Percentiles rank a stretch among this genome's conserved stretches.
phyloP scores from a whole-genome alignment of 805 yeast species.

The Nakazawaea laoshanensis region DNA sequence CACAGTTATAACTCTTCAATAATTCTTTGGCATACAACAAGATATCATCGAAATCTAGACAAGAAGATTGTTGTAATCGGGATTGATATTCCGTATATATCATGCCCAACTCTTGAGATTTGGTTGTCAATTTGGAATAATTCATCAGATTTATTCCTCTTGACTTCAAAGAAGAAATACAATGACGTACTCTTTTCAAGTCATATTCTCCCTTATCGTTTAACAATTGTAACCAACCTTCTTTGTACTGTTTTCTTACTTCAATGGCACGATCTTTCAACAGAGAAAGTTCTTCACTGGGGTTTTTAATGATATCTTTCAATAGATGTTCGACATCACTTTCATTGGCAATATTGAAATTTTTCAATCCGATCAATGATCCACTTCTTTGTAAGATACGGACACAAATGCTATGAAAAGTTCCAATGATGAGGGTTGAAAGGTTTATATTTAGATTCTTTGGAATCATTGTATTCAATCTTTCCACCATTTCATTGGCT shows the following conservation, averaged over 20 bases:
- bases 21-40: conserved; percentile 47
- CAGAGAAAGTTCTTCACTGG: conserved; percentile 13
- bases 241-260: conserved; percentile 14
- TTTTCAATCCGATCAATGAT: conserved; percentile 30
- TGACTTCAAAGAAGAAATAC: conserved; percentile 54
- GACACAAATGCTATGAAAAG: conserved; percentile 81
- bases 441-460: conserved; percentile 20
- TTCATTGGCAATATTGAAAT: conserved; percentile 55
- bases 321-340: conserved; percentile 45
- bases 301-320: conserved; percentile 27
- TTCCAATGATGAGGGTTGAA: conserved; percentile 60
- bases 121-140: neutral
- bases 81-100: conserved; percentile 48
- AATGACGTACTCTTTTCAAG: conserved; percentile 14
- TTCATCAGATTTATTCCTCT: conserved; percentile 36
- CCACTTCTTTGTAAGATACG: conserved; percentile 53
- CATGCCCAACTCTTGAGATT: conserved; percentile 13
- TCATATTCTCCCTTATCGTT: conserved; percentile 1
- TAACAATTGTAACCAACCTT: conserved; percentile 1
- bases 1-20: conserved; percentile 34
- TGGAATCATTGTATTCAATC: conserved; percentile 35
- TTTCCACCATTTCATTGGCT: conserved; percentile 71
- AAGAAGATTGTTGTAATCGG: conserved; percentile 28
- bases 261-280: conserved; percentile 11
- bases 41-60: conserved; percentile 81